Evolutionary conservation across 2,329 filamentous ascomycete species (phyloP).

Genomic region (Ceratocystiopsis minuta): DNA sequence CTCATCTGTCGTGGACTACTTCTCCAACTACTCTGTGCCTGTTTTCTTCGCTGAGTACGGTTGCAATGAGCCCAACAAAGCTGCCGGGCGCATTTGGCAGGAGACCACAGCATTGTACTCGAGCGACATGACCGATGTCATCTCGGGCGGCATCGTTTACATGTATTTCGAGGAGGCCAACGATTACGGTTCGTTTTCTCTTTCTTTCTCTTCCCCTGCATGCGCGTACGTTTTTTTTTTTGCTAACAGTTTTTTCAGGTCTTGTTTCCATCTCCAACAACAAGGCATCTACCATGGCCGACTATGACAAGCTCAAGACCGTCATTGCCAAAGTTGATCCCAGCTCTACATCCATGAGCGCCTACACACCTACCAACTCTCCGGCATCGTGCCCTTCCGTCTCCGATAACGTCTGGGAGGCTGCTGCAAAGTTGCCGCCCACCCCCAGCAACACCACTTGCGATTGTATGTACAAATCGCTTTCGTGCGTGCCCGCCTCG

Average conservation of each 20-base stretch:
- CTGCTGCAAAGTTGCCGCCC: slow-evolving; percentile 56
- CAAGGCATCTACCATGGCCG: slow-evolving; percentile 46
- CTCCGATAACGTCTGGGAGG: slow-evolving; percentile 43
- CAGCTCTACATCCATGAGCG: slow-evolving; percentile 41
- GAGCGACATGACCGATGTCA: slow-evolving; percentile 63
- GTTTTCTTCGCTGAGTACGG: slow-evolving; percentile 99
- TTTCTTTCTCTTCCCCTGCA: too few relatives aligned
- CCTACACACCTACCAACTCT: slow-evolving; percentile 60
- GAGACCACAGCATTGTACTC: slow-evolving; percentile 74
- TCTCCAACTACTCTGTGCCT: slow-evolving; percentile 74
- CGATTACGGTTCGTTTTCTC: slow-evolving; percentile 44
- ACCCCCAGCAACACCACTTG: slow-evolving; percentile 64
- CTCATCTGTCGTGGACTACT: slow-evolving; percentile 67
- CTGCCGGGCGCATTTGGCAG: slow-evolving; percentile 56
- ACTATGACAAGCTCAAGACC: slow-evolving; percentile 56
- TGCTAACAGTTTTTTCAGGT: slow-evolving; percentile 5
- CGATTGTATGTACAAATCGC: slow-evolving; percentile 62
- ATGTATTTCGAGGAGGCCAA: slow-evolving; percentile 93
- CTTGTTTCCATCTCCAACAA: slow-evolving; percentile 43
- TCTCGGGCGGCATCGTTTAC: slow-evolving; percentile 95
- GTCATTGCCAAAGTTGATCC: slow-evolving; percentile 53
- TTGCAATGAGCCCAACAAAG: slow-evolving; percentile 53
- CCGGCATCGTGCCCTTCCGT: slow-evolving; percentile 53
- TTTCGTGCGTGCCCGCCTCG: slow-evolving; percentile 50
- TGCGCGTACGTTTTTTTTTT: too few relatives aligned